Evolutionary conservation across 768 basidiomycete genomes (phyloP), one percentile per base, ranked within the genome.

Genomic region (Russula sp.): DNA sequence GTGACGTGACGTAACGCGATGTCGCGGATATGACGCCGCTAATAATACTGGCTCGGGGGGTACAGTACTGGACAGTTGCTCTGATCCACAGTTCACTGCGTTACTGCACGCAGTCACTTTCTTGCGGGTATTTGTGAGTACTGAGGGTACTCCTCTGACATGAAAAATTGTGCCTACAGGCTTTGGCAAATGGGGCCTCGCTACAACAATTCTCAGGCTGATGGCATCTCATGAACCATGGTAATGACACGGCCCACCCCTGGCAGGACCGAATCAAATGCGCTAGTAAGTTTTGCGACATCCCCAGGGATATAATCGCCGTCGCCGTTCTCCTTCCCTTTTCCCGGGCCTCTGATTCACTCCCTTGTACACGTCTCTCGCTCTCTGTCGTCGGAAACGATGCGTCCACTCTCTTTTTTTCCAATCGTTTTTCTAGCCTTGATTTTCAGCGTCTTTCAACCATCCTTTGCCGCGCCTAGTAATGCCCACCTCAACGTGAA

Each of bases 381-480:
- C 45, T n/a, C 9, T 48, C 4, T 13, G 31, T 53, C 42, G 18
- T 53, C 42, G 9, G 44, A 20, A 45, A 48, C 16, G 37, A 63
- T 63, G 62, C 62, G 57, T 55, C 57, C 62, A 48, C 11, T 63
- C 62, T 20, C 59, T 63, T 49, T 40, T 35, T 55, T 22, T 27
- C 44, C 50, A 0, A 32, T 42, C 0, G 0, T 52, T 49, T 48
- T 53, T 39, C 44, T 63, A 9, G 52, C 47, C 14, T 44, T 55
- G 31, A 37, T 49, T 31, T 18, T 59, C 27, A 52, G 45, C 52
- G 5, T 31, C 31, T 52, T 63, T 10, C 62, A 49, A n/a, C 11
- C 42, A 7, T 58, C 57, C n/a, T 32, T 59, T 7, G 63, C 54
- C 40, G 32, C 47, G 1, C 62, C 62, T 20, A 20, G n/a, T 10